These are phyloP conservation scores for Diplodia mutila DNA, from an alignment of 2,329 filamentous ascomycete genomes.

Conservation along the genomic window DNA sequence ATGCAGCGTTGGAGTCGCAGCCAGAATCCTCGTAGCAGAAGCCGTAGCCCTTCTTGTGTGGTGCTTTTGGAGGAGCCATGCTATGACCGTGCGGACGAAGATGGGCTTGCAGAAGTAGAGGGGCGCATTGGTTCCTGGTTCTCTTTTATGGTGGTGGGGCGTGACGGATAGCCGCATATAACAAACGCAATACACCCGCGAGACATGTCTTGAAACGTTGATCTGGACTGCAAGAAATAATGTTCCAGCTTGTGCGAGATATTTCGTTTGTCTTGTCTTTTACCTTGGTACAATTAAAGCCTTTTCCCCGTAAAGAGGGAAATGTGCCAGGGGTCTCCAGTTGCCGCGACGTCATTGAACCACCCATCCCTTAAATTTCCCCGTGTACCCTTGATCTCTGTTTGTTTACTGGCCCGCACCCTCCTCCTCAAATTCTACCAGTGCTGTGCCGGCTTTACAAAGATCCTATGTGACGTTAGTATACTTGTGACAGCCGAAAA, in stretches of 20 bases:
- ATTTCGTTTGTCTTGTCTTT: not conserved
- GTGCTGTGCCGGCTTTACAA: slow-evolving; percentile 52
- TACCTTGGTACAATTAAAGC: not conserved
- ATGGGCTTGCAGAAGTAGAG: not conserved
- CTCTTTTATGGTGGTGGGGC: not conserved
- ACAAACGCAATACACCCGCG: not conserved
- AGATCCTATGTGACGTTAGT: slow-evolving; percentile 35
- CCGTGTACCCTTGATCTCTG: not conserved
- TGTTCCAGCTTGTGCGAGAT: not conserved
- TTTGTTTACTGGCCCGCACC: not conserved
- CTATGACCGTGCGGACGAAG: not conserved
- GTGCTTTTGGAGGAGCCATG: not conserved
- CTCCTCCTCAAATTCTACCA: slow-evolving; percentile 49
- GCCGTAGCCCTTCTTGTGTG: not conserved
- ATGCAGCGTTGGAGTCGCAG: too few species aligned
- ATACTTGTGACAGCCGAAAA: not conserved
- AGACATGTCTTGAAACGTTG: not conserved
- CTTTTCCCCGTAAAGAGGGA: not conserved
- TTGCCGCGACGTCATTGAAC: not conserved
- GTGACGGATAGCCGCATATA: not conserved
- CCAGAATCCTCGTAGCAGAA: not conserved
- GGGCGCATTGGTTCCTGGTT: not conserved
- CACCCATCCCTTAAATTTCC: not conserved
- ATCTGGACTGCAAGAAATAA: not conserved
- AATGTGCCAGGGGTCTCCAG: not conserved